Conservation (phyloP, 1,284 basidiomycete species). For the Irpex rosettiformis region DNA sequence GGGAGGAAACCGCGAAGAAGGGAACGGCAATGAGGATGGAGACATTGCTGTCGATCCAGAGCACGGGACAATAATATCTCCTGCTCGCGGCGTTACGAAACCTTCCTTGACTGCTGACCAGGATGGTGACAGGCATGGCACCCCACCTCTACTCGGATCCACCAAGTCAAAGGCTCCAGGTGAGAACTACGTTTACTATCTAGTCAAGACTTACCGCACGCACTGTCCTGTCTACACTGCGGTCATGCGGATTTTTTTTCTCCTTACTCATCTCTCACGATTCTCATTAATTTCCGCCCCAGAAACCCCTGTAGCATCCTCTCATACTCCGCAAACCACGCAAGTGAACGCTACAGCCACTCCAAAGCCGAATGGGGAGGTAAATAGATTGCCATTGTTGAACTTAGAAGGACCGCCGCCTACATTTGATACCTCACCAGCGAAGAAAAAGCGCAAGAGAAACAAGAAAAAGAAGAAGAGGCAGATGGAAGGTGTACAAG, state of each 20-base stretch:
- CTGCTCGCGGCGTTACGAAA: background rate
- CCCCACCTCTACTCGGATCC: background rate
- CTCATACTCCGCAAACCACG: background rate
- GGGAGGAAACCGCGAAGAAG: conserved; percentile 17
- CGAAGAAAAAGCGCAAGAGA: conserved; percentile 49
- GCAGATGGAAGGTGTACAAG: background rate
- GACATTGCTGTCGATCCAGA: background rate
- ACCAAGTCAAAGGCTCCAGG: background rate
- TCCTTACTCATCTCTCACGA: background rate
- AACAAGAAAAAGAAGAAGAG: conserved; percentile 52
- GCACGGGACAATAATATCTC: background rate
- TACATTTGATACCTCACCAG: conserved; percentile 24
- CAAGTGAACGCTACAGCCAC: background rate
- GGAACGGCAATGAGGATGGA: background rate
- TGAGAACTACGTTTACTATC: background rate
- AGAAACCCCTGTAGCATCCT: background rate
- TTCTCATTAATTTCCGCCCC: background rate
- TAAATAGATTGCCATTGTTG: conserved; percentile 37
- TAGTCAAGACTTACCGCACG: too few relatives aligned
- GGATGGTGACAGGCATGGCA: background rate
- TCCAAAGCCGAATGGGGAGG: background rate
- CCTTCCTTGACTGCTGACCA: background rate
- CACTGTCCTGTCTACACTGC: too few relatives aligned
- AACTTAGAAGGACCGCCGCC: conserved; percentile 53
- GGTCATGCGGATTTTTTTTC: background rate